These are phyloP conservation scores for Pseudogymnoascus sp. DNA, from an alignment of 2,329 filamentous ascomycete genomes.

Conservation along the genomic window DNA sequence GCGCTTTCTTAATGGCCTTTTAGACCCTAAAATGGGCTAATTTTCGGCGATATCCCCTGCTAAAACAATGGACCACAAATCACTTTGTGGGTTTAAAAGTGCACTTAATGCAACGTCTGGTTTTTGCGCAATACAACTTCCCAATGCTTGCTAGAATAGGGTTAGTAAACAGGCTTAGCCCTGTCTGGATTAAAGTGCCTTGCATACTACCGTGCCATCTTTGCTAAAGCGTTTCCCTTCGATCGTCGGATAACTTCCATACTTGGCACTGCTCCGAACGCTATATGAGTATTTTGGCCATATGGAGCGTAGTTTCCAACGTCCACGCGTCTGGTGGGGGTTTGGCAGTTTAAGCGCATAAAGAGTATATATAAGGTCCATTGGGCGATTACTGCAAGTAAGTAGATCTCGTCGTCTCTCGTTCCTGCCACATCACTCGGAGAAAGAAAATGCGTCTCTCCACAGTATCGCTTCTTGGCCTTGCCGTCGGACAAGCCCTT, in stretches of 20 bases:
- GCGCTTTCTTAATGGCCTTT: background rate
- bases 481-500: background rate
- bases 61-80: background rate
- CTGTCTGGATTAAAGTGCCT: background rate
- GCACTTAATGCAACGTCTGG: background rate
- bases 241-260: background rate
- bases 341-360: background rate
- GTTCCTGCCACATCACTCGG: background rate
- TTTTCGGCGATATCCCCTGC: background rate
- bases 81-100: background rate
- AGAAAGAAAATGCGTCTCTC: constrained; percentile 8
- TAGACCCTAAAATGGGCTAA: background rate
- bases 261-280: background rate
- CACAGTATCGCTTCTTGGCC: background rate
- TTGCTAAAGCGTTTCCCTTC: background rate
- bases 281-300: background rate
- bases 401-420: background rate
- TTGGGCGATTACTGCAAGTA: background rate
- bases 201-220: background rate
- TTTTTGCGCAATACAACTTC: background rate
- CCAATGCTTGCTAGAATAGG: background rate
- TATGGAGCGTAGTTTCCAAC: background rate
- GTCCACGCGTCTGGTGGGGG: background rate
- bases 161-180: background rate
- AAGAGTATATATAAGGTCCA: background rate